A percentile compares a stretch with the other conserved stretches of the same genome.
Conservation (phyloP, 73 alveolate genomes). For the Breviolum minutum region DNA sequence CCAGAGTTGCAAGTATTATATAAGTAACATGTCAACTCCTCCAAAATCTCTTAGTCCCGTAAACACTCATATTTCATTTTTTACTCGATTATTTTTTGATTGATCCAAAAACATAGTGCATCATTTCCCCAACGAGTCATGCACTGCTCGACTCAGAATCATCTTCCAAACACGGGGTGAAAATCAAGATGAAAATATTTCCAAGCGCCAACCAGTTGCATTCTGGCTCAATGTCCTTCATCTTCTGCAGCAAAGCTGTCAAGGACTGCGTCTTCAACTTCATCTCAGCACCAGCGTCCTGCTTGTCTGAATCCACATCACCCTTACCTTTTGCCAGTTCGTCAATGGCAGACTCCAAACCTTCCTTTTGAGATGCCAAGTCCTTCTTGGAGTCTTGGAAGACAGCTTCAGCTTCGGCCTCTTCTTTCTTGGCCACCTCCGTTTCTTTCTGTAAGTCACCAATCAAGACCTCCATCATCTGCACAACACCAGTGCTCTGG, state of each 20-base stretch:
- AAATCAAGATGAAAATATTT: too few species aligned
- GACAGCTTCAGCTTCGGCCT: constrained; percentile 23
- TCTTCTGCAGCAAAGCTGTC: constrained; percentile 35
- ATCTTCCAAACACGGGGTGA: too few species aligned
- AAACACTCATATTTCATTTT: too few species aligned
- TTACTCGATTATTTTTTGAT: too few species aligned
- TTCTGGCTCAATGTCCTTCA: constrained; percentile 65
- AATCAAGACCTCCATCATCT: constrained; percentile 35
- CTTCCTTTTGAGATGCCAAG: not conserved
- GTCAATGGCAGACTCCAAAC: constrained; percentile 37
- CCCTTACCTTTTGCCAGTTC: constrained; percentile 34
- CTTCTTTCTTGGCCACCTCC: constrained; percentile 21
- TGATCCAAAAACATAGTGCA: too few species aligned
- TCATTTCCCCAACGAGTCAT: too few species aligned
- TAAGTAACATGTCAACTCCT: too few species aligned
- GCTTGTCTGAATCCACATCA: constrained; percentile 31
- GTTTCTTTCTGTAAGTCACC: constrained; percentile 33
- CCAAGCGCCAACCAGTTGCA: not conserved
- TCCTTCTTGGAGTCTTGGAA: constrained; percentile 26
- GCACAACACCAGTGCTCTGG: constrained; percentile 60
- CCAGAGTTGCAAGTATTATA: too few species aligned
- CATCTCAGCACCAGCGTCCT: constrained; percentile 8
- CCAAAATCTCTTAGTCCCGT: too few species aligned
- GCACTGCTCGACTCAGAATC: too few species aligned
- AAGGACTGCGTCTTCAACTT: not conserved